Evolutionary conservation across 257 asterid species (phyloP).

Genomic region (Nicotiana noctiflora): DNA sequence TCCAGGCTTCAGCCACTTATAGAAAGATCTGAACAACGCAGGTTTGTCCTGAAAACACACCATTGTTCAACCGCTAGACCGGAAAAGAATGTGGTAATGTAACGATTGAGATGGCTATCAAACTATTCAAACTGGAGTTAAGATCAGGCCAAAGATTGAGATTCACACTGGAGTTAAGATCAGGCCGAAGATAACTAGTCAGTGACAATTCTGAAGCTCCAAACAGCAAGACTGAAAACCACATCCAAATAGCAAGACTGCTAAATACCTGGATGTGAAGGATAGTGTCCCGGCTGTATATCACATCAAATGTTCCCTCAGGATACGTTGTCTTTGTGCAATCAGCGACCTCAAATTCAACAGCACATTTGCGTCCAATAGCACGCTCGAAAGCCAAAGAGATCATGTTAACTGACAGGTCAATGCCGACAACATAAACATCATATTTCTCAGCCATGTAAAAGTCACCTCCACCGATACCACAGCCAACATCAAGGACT

Average conservation of each 20-base stretch:
- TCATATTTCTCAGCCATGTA: conserved; percentile 89
- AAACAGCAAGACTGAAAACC: neutral
- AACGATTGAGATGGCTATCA: neutral
- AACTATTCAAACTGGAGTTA: neutral
- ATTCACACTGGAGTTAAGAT: neutral
- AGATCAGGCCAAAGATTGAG: too few species aligned
- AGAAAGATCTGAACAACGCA: conserved; percentile 71
- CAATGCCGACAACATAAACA: conserved; percentile 91
- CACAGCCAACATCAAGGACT: conserved; percentile 97
- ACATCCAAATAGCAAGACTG: neutral
- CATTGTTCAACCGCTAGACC: neutral
- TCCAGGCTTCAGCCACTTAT: conserved; percentile 98
- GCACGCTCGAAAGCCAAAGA: conserved; percentile 88
- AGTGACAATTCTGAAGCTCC: neutral
- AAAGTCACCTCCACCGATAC: conserved; percentile 98
- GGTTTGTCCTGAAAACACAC: conserved; percentile 75
- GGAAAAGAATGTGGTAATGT: neutral
- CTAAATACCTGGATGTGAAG: conserved; percentile 75
- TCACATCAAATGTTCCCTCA: conserved; percentile 68
- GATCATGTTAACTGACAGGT: conserved; percentile 87
- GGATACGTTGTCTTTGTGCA: conserved; percentile 82
- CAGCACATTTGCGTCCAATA: conserved; percentile 68
- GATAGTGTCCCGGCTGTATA: conserved; percentile 93
- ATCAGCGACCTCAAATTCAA: conserved; percentile 98
- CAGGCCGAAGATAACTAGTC: too few species aligned